These are phyloP conservation scores for Elsinoe batatas DNA, from an alignment of 2,329 filamentous ascomycete genomes.

Conservation along the genomic window DNA sequence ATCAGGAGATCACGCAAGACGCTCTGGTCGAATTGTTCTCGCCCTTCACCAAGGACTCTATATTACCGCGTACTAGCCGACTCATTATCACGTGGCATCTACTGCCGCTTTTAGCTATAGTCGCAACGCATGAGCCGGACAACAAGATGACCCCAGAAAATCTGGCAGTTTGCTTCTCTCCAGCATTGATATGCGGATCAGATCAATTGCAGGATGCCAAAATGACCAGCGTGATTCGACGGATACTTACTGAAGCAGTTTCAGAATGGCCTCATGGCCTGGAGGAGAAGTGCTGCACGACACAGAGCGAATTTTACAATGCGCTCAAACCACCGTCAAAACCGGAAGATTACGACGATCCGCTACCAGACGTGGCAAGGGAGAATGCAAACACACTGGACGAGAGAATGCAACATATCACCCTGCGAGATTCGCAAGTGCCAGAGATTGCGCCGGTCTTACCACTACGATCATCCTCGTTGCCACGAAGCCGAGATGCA, in stretches of 20 bases:
- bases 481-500: conserved; percentile 8
- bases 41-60: conserved; percentile 36
- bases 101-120: conserved; percentile 40
- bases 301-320: conserved; percentile 28
- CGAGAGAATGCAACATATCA: conserved; percentile 5
- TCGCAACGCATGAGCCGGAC: conserved; percentile 35
- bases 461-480: conserved; percentile 9
- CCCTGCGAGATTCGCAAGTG: conserved; percentile 9
- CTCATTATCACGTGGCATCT: conserved; percentile 42
- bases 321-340: conserved; percentile 33
- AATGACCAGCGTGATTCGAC: conserved; percentile 42
- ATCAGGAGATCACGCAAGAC: conserved; percentile 31
- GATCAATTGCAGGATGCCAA: conserved; percentile 47
- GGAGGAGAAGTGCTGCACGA: conserved; percentile 33
- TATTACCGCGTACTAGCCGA: conserved; percentile 36
- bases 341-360: conserved; percentile 40
- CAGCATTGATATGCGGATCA: conserved; percentile 42
- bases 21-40: conserved; percentile 38
- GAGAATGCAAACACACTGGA: neutral
- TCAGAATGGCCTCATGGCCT: conserved; percentile 37
- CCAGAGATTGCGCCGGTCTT: conserved; percentile 18
- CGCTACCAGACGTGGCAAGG: conserved; percentile 29
- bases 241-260: conserved; percentile 40
- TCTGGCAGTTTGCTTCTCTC: conserved; percentile 45
- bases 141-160: conserved; percentile 49